Percentiles rank a stretch among this genome's conserved stretches.
Evolutionary conservation across 1,139 yeast genomes (phyloP).

Genomic region (Kurtzmaniella quercitrusa): DNA sequence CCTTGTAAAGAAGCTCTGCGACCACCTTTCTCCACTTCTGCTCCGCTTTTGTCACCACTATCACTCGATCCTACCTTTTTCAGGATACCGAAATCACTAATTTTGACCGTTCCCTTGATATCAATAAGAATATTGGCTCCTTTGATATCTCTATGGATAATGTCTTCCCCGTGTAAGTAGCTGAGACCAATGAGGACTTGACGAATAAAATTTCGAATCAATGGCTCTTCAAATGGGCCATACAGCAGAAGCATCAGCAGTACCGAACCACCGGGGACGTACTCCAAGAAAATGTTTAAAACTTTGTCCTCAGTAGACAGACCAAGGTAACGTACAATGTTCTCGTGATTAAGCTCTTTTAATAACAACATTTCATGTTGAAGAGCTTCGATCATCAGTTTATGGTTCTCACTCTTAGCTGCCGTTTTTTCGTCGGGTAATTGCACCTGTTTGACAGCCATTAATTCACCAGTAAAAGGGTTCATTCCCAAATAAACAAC

Average conservation of each 20-base stretch:
- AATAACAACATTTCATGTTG: slow-evolving; percentile 80
- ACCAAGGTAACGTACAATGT: slow-evolving; percentile 88
- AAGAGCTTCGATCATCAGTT: slow-evolving; percentile 72
- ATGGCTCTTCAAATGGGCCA: slow-evolving; percentile 90
- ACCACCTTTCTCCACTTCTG: slow-evolving; percentile 22
- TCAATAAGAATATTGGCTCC: slow-evolving; percentile 92
- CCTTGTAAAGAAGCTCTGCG: slow-evolving; percentile 89
- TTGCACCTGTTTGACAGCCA: slow-evolving; percentile 95
- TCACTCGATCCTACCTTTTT: slow-evolving; percentile 49
- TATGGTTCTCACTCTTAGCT: slow-evolving; percentile 40
- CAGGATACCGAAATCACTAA: slow-evolving; percentile 92
- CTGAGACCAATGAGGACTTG: slow-evolving; percentile 81
- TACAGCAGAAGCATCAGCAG: slow-evolving; percentile 79
- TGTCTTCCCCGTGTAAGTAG: slow-evolving; percentile 76
- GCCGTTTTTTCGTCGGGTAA: slow-evolving; percentile 43
- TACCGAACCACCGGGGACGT: slow-evolving; percentile 96
- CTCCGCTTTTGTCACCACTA: slow-evolving; percentile 13
- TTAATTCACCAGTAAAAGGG: slow-evolving; percentile 86
- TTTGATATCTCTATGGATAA: slow-evolving; percentile 87
- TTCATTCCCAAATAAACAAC: slow-evolving; percentile 91
- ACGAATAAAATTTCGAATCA: slow-evolving; percentile 76
- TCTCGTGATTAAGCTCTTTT: slow-evolving; percentile 81
- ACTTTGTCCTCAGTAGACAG: slow-evolving; percentile 68
- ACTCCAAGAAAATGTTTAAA: slow-evolving; percentile 83
- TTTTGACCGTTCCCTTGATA: slow-evolving; percentile 85